Evolutionary conservation across 1,139 yeast species (phyloP).

Genomic region (Sugiyamaella novakii): DNA sequence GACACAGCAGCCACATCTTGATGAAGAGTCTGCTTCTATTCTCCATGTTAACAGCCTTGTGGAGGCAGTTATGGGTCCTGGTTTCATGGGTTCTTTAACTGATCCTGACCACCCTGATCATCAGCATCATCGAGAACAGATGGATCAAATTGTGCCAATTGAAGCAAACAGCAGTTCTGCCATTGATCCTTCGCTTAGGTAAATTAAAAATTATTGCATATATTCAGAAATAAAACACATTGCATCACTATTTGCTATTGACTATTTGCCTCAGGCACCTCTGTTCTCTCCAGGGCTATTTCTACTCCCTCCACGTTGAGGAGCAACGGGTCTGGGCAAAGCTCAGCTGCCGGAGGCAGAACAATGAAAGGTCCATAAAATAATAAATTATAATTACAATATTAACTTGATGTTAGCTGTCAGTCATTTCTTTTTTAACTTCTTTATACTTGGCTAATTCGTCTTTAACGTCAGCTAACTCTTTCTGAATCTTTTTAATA

Average conservation of each 20-base stretch:
- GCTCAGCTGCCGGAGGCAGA: too few species aligned
- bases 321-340: too few species aligned
- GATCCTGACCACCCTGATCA: constrained; percentile 17
- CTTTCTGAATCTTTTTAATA: constrained; percentile 56
- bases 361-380: background rate
- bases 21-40: background rate
- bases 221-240: background rate
- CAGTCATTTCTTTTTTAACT: constrained; percentile 6
- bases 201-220: constrained; percentile 8
- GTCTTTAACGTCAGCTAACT: constrained; percentile 45
- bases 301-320: too few species aligned
- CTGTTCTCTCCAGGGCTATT: background rate
- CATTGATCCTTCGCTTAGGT: constrained; percentile 15
- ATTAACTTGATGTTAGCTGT: background rate
- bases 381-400: constrained; percentile 10
- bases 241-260: background rate
- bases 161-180: constrained; percentile 1
- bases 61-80: constrained; percentile 17
- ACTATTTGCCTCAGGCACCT: background rate
- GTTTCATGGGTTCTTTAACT: constrained; percentile 16
- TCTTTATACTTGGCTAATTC: constrained; percentile 26
- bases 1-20: background rate
- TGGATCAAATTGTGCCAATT: constrained; percentile 15
- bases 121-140: constrained; percentile 14
- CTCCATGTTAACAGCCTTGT: constrained; percentile 10